Evolutionary conservation across 1,139 yeast species (phyloP).

Genomic region (Scheffersomyces parashehatae): DNA sequence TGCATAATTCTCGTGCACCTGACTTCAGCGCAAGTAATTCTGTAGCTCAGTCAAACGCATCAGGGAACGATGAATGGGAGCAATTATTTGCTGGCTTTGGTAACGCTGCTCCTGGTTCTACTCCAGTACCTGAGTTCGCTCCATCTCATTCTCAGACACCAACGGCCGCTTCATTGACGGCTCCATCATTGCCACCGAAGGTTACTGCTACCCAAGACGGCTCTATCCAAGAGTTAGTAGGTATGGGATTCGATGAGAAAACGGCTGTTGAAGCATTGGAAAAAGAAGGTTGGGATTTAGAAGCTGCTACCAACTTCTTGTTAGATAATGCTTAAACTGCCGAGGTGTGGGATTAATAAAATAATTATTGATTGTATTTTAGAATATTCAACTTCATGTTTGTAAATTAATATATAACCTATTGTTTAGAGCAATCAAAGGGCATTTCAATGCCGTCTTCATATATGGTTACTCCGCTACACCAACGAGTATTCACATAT

Average conservation of each 20-base stretch:
- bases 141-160: slow-evolving; percentile 1
- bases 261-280: slow-evolving; percentile 70
- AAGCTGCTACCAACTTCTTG: slow-evolving; percentile 80
- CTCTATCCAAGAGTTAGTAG: slow-evolving; percentile 72
- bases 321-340: slow-evolving; percentile 59
- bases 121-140: slow-evolving; percentile 2
- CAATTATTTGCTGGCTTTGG: slow-evolving; percentile 91
- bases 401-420: too few relatives aligned
- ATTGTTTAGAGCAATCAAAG: too few relatives aligned
- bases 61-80: slow-evolving; percentile 85
- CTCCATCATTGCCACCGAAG: slow-evolving; percentile 6
- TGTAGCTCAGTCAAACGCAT: slow-evolving; percentile 5
- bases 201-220: slow-evolving; percentile 14
- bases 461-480: too few relatives aligned
- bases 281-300: slow-evolving; percentile 71
- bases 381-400: too few relatives aligned
- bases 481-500: too few relatives aligned
- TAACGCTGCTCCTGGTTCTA: slow-evolving; percentile 34
- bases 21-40: slow-evolving; percentile 21
- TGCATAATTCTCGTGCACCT: slow-evolving; percentile 23
- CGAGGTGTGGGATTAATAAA: too few relatives aligned
- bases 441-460: too few relatives aligned
- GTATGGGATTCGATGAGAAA: slow-evolving; percentile 81
- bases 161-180: slow-evolving; percentile 1
- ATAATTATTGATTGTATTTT: background rate